These are phyloP conservation scores for Bacterosira constricta DNA, from an alignment of 108 stramenopile genomes.

Conservation along the genomic window DNA sequence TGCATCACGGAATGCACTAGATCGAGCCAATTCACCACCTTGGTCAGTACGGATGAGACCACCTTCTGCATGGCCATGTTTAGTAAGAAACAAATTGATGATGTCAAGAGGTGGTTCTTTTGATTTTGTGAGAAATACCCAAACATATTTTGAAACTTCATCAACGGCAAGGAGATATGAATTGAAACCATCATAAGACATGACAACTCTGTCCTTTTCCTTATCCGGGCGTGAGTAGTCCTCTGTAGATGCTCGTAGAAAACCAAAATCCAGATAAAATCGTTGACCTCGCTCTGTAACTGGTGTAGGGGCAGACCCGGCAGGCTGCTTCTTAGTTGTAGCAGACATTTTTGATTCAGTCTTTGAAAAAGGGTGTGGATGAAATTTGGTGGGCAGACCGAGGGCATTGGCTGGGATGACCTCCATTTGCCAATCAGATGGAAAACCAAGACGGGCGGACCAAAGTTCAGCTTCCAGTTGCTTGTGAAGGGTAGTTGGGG, in stretches of 20 bases:
- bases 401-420: background rate
- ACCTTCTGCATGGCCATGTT: background rate
- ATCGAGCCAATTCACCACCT: background rate
- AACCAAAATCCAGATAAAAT: constrained; percentile 25
- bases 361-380: too few relatives aligned
- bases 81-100: background rate
- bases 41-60: background rate
- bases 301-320: too few relatives aligned
- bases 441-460: background rate
- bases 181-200: background rate
- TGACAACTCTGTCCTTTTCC: background rate
- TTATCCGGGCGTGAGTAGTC: background rate
- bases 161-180: background rate
- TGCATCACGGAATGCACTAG: background rate
- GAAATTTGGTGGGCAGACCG: constrained; percentile 7
- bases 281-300: background rate
- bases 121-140: background rate
- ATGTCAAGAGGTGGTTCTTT: background rate
- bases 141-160: background rate
- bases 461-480: constrained; percentile 5
- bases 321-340: background rate
- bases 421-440: too few relatives aligned
- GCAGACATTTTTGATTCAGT: background rate
- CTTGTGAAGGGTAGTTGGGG: too few relatives aligned
- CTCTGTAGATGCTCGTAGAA: constrained; percentile 7